Evolutionary conservation across 768 basidiomycete genomes (phyloP).

Genomic region (Collybiopsis confluens): DNA sequence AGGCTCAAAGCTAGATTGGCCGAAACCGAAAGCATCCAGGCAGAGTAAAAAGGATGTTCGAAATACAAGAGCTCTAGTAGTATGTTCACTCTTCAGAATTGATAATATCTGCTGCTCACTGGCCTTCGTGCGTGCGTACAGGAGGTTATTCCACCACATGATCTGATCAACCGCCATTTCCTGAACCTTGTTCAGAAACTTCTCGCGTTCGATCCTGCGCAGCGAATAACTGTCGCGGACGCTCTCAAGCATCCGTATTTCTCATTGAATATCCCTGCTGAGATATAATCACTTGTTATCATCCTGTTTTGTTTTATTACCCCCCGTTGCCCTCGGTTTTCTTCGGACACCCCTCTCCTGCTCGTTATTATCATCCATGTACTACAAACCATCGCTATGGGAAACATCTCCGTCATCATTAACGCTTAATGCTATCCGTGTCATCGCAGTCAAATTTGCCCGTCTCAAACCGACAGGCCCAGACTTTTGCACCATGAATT

Average conservation of each 20-base stretch:
- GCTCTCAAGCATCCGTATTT: slow-evolving; percentile 90
- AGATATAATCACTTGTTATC: slow-evolving; percentile 45
- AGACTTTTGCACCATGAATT: neutral
- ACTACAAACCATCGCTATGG: slow-evolving; percentile 16
- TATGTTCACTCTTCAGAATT: slow-evolving; percentile 29
- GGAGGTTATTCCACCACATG: slow-evolving; percentile 82
- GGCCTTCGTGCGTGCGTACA: slow-evolving; percentile 22
- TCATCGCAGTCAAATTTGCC: neutral
- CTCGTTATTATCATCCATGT: slow-evolving; percentile 21
- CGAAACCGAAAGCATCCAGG: slow-evolving; percentile 79
- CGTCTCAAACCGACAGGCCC: neutral
- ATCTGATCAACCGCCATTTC: slow-evolving; percentile 74
- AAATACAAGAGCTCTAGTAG: slow-evolving; percentile 72
- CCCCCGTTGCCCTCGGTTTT: slow-evolving; percentile 16
- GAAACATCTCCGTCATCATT: neutral
- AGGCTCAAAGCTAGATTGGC: slow-evolving; percentile 83
- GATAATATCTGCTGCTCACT: slow-evolving; percentile 6
- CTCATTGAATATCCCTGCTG: slow-evolving; percentile 58
- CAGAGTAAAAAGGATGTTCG: slow-evolving; percentile 94
- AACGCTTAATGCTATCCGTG: neutral
- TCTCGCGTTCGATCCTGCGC: slow-evolving; percentile 84
- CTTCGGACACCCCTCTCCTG: slow-evolving; percentile 20
- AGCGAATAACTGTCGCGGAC: slow-evolving; percentile 83
- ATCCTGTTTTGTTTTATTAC: slow-evolving; percentile 20
- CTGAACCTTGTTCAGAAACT: slow-evolving; percentile 84